Evolutionary conservation across 164 flowering plant species (phyloP), one percentile per base, ranked within the genome.

Genomic region (Houttuynia cordata): DNA sequence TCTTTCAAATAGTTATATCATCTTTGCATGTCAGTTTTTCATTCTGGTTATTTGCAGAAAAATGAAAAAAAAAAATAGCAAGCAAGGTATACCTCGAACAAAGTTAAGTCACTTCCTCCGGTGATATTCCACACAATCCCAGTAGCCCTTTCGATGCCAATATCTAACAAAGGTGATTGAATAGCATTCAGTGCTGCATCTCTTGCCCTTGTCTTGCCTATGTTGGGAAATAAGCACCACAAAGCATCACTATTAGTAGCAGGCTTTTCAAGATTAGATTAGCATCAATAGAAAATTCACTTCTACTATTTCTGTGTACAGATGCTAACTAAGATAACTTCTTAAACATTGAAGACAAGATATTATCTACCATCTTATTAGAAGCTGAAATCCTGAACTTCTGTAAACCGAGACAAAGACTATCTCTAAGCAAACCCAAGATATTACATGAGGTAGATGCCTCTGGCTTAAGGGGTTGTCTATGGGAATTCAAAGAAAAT

Each of bases 71-170:
- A 4, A 57, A 2, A 62, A 62, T 23, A 4, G 24, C 40, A 37
- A 6, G 14, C 40, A 45, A 42, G n/a, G 34, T 10, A 5, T 57
- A 89, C 97, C 97, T 90, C 97, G 62, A 59, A 83, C 57, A 90
- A 71, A 57, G 95, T 90, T 61, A 45, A 45, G 17, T 45, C 49
- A 45, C 17, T 45, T 45, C 97, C 97, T 61, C 97, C 95, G 64
- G 97, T 90, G 24, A 90, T 90, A 70, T 87, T 90, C 97, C 97
- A 90, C 14, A 90, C 95, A 66, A 90, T 90, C 51, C 97, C 97
- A 57, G 97, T 90, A 52, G 97, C 97, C 66, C 97, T 81, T 72
- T 90, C 97, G 56, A 90, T 90, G 34, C 97, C 97, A 73, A 90
- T 84, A 74, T 90, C 97, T 15, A 90, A 71, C 59, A 90, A 68